Base-by-base conservation (phyloP, 306 rosid species). In the Sicyos edulis region DNA sequence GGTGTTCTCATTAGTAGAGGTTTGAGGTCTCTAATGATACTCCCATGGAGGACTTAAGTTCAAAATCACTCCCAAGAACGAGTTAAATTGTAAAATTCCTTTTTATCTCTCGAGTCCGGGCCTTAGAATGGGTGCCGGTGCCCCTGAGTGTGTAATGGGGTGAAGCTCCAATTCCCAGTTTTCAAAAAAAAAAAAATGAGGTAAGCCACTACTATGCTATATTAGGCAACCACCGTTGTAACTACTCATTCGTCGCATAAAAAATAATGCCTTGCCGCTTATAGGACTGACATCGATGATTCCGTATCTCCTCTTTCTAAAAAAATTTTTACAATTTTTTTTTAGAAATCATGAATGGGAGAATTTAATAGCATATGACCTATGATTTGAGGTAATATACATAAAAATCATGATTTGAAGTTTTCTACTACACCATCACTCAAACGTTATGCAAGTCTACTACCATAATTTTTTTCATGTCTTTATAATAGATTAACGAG, bases 331-430 rank as follows among this genome's bases (percentile, higher is more conserved):
- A n/a, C n/a, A n/a, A n/a, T n/a, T n/a, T n/a, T n/a, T n/a, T n/a
- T n/a, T n/a, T n/a, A n/a, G n/a, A n/a, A n/a, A n/a, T 22, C 16
- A 61, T 57, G n/a, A 21, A 58, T 47, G 7, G 22, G 14, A 61
- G 68, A 61, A 34, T 29, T 29, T 34, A 61, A 12, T 21, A 16
- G 21, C 49, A 16, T 20, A 1, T n/a, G 12, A 34, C 68, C 68
- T 61, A 34, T 61, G 68, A 61, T 37, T 61, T 61, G 68, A 61
- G 32, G 68, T 32, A 59, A 60, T 61, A 61, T 32, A 29, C 3
- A 61, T 5, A 61, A 7, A 61, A 4, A 4, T n/a, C 9, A 8
- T 7, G 24, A 62, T 62, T 62, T 2, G 15, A 5, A 62, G 8
- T 16, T 62, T 62, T 63, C 52, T 37, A 37, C 9, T 17, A 64